Conservation (phyloP, 2,329 filamentous ascomycete species). For the Akanthomyces dipterigenus region DNA sequence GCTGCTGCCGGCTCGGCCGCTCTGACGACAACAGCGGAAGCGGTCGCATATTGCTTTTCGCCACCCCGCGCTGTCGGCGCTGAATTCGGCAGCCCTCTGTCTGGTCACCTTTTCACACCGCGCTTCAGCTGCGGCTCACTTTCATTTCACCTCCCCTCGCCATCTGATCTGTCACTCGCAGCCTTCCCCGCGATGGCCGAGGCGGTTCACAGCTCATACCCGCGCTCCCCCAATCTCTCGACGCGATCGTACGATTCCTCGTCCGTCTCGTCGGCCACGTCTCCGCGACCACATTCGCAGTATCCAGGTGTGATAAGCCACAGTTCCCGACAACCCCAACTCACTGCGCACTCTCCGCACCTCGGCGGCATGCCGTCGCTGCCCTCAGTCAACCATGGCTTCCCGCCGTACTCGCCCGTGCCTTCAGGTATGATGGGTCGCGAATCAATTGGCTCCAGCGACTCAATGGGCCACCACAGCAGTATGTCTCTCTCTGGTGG, state of each 20-base stretch:
- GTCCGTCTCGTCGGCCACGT: slow-evolving; percentile 55
- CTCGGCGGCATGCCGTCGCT: slow-evolving; percentile 47
- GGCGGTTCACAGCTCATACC: slow-evolving; percentile 47
- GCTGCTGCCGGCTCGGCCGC: background rate
- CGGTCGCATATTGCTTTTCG: background rate
- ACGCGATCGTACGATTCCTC: slow-evolving; percentile 58
- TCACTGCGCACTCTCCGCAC: slow-evolving; percentile 36
- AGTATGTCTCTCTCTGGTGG: slow-evolving; percentile 22
- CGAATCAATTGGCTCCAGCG: slow-evolving; percentile 53
- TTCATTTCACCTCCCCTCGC: background rate
- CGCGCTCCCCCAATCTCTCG: slow-evolving; percentile 56
- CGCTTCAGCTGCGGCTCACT: slow-evolving; percentile 14
- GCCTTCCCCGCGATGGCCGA: slow-evolving; percentile 43
- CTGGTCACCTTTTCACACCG: slow-evolving; percentile 5
- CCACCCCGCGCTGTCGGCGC: background rate
- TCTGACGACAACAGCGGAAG: background rate
- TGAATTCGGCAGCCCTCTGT: background rate
- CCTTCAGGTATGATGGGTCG: slow-evolving; percentile 44
- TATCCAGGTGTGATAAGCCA: slow-evolving; percentile 47
- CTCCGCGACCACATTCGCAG: slow-evolving; percentile 47
- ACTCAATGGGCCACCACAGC: slow-evolving; percentile 50
- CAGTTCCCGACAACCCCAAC: slow-evolving; percentile 41
- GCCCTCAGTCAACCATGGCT: slow-evolving; percentile 40
- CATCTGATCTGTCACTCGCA: slow-evolving; percentile 11
- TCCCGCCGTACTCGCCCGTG: slow-evolving; percentile 48